Evolutionary conservation across 140 eudicot species (phyloP), one percentile per base, ranked within the genome.

Genomic region (Stevia rebaudiana): DNA sequence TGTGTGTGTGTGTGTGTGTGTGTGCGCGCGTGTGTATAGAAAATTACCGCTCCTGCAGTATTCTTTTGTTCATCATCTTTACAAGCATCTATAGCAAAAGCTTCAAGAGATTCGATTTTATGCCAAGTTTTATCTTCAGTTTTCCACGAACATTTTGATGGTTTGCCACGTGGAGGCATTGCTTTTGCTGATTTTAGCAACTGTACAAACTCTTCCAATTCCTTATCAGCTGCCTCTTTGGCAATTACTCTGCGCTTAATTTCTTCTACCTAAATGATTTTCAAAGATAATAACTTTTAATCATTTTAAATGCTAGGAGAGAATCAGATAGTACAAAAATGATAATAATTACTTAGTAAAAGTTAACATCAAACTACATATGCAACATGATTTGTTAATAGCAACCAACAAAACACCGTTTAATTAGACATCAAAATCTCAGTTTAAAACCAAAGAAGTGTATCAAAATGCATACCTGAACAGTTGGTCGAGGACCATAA

Each of bases 201-300:
- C 69, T 76, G 68, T 19, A 87, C 43, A 52, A 91, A 87, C 56
- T 87, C 96, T 36, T 82, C 72, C 67, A 91, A 76, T 66, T 87
- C 96, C 68, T 79, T 87, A 62, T 91, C 92, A 49, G 94, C 95
- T 50, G 91, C 87, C 67, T 84, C 98, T 75, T 81, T 83, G 24
- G 87, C 95, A 67, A 72, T 72, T 78, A 82, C 81, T 74, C 78
- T 77, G 52, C 69, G 79, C 33, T 66, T 74, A 67, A 83, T 95
- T 77, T 91, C 92, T 65, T 87, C 96, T 40, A 91, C 98, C 98
- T 91, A 68, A 24, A 70, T 59, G 51, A 36, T 73, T 52, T 18
- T 47, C 8, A 31, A 36, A 41, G 42, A 42, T 0, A 23, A 51
- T 25, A 58, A 11, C 22, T 43, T 56, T 55, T n/a, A 53, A 30